Base-by-base conservation (phyloP, 2,329 filamentous ascomycete genomes). In the Biscogniauxia marginata region DNA sequence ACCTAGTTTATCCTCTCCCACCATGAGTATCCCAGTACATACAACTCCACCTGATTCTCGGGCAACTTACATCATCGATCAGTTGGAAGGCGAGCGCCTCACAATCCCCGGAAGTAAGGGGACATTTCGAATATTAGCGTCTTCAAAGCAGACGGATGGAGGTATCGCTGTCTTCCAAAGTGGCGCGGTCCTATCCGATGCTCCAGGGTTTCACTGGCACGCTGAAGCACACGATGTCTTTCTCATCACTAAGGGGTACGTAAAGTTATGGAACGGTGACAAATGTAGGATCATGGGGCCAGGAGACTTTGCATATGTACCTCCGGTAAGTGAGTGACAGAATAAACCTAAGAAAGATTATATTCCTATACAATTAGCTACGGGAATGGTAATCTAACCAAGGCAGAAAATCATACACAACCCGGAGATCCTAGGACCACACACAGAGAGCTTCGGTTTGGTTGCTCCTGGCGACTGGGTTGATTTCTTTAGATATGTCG, bases 261-360 rank as follows among this genome's bases (percentile, higher is more conserved):
- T 84, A 59, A 84, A 83, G 60, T 68, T 85, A 5, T 85, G 80
- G 79, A 81, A 79, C n/a, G 78, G 79, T n/a, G 79, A 84, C 48
- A 74, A 80, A 61, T 82, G 79, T 54, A 71, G 80, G 19, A 77
- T 79, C 50, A 72, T 85, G 72, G 75, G 74, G 0, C 77, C 81
- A 0, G 82, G 82, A 0, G 82, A 85, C 60, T 84, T 84, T 68
- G 81, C 81, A 3, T 82, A 80, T 59, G 76, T 84, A 3, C 82
- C 82, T 49, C 82, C 81, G 7, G 80, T 83, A 70, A 62, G 71
- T 16, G 30, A 6, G 6, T 39, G 30, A 30, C 25, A 30, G 13
- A 30, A 39, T 3, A n/a, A 39, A 39, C 13, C 7, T n/a, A n/a
- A n/a, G n/a, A n/a, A 39, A 39, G 30, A n/a, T 2, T 16, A 16